Percentiles rank a stretch among this genome's conserved stretches.
phyloP scores from a whole-genome alignment of 2,329 filamentous ascomycete genomes.

The Penicillium sp. region DNA sequence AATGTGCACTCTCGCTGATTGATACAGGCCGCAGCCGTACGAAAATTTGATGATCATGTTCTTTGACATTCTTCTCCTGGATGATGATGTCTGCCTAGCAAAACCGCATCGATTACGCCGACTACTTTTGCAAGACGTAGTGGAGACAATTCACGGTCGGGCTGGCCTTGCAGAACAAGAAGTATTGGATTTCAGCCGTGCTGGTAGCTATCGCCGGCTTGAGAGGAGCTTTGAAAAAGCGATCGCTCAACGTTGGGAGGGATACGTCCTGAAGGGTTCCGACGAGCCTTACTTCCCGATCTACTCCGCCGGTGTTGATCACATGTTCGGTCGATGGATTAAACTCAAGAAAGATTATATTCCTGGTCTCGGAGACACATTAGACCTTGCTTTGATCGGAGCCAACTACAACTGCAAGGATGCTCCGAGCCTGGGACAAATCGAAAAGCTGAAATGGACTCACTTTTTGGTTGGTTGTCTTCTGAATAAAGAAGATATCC shows the following conservation, averaged over 20 bases:
- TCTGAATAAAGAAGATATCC: constrained; percentile 62
- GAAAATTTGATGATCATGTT: constrained; percentile 63
- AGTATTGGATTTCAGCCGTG: constrained; percentile 63
- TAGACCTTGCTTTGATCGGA: constrained; percentile 78
- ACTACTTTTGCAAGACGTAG: constrained; percentile 57
- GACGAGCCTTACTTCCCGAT: constrained; percentile 72
- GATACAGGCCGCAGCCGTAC: constrained; percentile 45
- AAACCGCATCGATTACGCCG: constrained; percentile 44
- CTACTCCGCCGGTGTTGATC: constrained; percentile 38
- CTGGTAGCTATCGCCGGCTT: constrained; percentile 55
- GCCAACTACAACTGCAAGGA: constrained; percentile 67
- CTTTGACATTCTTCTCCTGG: constrained; percentile 59
- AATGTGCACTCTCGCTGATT: constrained; percentile 16
- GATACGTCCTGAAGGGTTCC: constrained; percentile 73
- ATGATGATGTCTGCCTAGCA: constrained; percentile 54
- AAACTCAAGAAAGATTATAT: constrained; percentile 91
- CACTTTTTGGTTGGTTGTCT: constrained; percentile 78
- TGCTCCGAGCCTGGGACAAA: constrained; percentile 53
- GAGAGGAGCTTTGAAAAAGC: constrained; percentile 65
- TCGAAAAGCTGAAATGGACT: constrained; percentile 67
- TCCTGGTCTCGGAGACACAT: constrained; percentile 72
- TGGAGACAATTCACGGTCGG: constrained; percentile 58
- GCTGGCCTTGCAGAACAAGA: constrained; percentile 67
- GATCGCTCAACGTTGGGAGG: constrained; percentile 69
- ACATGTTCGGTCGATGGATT: constrained; percentile 56